Evolutionary conservation across 352 stramenopile genomes (phyloP), one percentile per base, ranked within the genome.

Genomic region (Pythium aphanidermatum): DNA sequence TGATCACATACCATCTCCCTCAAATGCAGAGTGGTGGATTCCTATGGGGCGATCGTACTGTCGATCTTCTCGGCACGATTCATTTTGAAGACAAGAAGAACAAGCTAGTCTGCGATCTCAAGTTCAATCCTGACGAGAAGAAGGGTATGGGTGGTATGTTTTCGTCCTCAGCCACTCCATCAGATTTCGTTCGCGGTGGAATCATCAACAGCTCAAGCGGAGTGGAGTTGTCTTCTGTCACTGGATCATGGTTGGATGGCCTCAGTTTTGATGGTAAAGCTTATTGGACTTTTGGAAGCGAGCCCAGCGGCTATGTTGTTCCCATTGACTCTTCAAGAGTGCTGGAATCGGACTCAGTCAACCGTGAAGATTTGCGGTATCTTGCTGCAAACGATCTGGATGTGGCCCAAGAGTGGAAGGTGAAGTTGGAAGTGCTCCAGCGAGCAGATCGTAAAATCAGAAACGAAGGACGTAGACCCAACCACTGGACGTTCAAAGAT

Each of bases 1-100:
- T 57, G 11, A 68, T 90, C 55, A 71, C 63, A 33, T 86, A 85
- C 58, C 82, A 70, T 0, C 60, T 87, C 44, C 74, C 77, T 13
- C 73, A 90, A 51, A 83, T 90, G 21, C 35, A 76, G 68, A 86
- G 87, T 74, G 83, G 63, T 32, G 77, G 77, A 4, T 51, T 90
- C 14, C 51, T 90, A 23, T 72, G 87, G 11, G 77, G 77, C 2
- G 74, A 90, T 14, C 77, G 74, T 5, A 63, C 86, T 19, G 75
- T 90, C 12, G 77, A 87, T 49, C 74, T 86, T 30, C 60, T 65
- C 3, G 77, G 77, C 39, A 39, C 57, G 1, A 69, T 65, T 19
- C 68, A 60, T 17, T 87, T 90, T 23, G 59, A 70, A 12, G 74
- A 90, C 55, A 26, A 43, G 0, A 23, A 35, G 7, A 63, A 81